Conservation (phyloP, 495 filamentous ascomycete genomes). For the Penicillium alfredii region DNA sequence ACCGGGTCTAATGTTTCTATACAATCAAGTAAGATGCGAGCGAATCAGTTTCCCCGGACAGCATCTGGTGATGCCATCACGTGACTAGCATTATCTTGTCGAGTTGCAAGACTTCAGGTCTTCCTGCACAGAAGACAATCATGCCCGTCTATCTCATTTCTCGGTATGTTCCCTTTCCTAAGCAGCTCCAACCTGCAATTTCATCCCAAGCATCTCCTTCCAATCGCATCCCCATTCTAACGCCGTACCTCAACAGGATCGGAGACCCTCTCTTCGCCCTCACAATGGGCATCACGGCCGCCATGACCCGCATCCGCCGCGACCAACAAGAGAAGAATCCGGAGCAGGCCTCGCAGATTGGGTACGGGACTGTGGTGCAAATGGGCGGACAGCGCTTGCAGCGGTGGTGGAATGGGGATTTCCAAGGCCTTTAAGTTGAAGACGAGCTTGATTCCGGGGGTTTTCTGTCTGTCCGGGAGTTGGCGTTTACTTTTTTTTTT, state of each 20-base stretch:
- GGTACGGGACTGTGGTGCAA: conserved; percentile 24
- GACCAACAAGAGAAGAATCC: conserved; percentile 64
- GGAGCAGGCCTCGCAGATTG: conserved; percentile 29
- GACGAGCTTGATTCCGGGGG: too few species aligned
- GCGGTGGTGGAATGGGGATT: conserved; percentile 44
- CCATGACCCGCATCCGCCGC: conserved; percentile 57
- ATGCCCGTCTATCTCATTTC: conserved; percentile 41
- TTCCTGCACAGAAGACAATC: neutral
- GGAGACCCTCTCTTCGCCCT: conserved; percentile 86
- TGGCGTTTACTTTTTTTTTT: too few species aligned
- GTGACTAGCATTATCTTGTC: too few species aligned
- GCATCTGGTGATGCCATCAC: too few species aligned
- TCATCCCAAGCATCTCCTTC: neutral
- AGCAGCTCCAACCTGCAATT: neutral
- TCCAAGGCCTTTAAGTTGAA: conserved; percentile 31
- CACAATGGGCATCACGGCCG: conserved; percentile 63
- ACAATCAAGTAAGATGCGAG: too few species aligned
- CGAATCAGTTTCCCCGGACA: too few species aligned
- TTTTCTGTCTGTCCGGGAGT: neutral
- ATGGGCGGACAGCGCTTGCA: conserved; percentile 30
- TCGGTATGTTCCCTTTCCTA: conserved; percentile 23
- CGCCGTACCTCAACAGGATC: conserved; percentile 37
- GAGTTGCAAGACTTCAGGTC: neutral
- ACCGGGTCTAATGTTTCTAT: too few species aligned
- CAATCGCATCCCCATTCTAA: conserved; percentile 4